Evolutionary conservation across 192 early-diverging fungal genomes (phyloP), one percentile per base, ranked within the genome.

Genomic region (Pilaira anomala): DNA sequence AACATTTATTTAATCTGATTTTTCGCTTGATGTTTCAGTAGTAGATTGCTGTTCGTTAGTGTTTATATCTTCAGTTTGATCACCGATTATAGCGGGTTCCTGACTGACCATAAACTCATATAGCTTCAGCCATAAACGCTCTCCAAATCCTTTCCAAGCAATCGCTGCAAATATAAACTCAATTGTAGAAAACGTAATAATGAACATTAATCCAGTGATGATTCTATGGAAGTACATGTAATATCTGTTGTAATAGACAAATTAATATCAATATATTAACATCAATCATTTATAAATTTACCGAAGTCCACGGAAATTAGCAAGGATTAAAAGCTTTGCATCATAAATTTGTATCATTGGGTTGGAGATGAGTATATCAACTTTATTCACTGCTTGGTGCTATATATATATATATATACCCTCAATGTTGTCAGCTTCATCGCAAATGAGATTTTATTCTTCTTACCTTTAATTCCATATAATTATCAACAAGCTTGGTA

Each of bases 281-380:
- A 26, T 46, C 7, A 12, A 30, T 53, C 42, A 18, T 44, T 48
- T 21, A 36, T 9, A 36, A 36, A 0, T 30, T 70, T 76, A 78
- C 82, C 83, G 49, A 16, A 85, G 72, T 16, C 83, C 83, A 57
- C 72, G 68, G 60, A 85, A 83, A 57, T 81, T 78, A 21, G 83
- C 83, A 64, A 75, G 76, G 29, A 85, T 73, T 21, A 74, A 62
- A 42, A 85, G 74, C 21, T 77, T 52, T 21, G 72, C 78, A 26
- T 68, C 73, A 56, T 85, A 85, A 2, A 79, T 70, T 48, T 83
- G 79, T 5, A 83, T 56, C 3, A 56, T 58, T 16, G 67, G 75
- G n/a, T 68, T 67, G 0, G 79, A 80, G 12, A 85, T 57, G 6
- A 73, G 40, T 9, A 85, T 50, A 18, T 54, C 57, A 26, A 78